Evolutionary conservation across 331 rosid species (phyloP).

Genomic region (Phaseolus coccineus): DNA sequence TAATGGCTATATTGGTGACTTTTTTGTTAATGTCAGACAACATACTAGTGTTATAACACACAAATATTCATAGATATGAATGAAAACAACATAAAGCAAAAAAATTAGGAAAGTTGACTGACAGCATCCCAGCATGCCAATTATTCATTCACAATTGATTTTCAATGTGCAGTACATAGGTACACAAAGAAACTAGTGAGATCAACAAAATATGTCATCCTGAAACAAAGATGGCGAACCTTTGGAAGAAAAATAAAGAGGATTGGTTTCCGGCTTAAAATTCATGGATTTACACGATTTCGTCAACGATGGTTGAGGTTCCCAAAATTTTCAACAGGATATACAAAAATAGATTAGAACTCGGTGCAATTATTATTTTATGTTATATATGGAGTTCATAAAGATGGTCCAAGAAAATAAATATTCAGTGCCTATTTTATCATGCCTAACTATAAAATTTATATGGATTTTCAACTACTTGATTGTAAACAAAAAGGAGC

Average conservation of each 20-base stretch:
- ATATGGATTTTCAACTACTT: conserved; percentile 20
- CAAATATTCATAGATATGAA: background rate
- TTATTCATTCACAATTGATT: conserved; percentile 23
- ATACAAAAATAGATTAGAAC: conserved; percentile 64
- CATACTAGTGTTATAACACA: background rate
- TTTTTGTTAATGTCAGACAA: background rate
- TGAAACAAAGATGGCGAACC: conserved; percentile 63
- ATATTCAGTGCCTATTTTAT: background rate
- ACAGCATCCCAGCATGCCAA: conserved; percentile 11
- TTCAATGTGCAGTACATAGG: conserved; percentile 59
- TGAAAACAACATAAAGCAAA: conserved; percentile 16
- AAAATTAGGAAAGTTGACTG: background rate
- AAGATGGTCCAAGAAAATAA: background rate
- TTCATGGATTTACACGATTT: conserved; percentile 74
- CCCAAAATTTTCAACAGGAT: conserved; percentile 65
- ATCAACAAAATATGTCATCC: conserved; percentile 54
- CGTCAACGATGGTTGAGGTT: conserved; percentile 75
- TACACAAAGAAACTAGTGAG: conserved; percentile 55
- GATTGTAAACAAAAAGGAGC: conserved; percentile 34
- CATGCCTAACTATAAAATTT: background rate
- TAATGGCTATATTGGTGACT: background rate
- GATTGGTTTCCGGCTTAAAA: conserved; percentile 62
- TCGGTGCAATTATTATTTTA: background rate
- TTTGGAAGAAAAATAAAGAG: conserved; percentile 69
- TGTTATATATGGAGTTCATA: conserved; percentile 36